Base-by-base conservation (phyloP, 768 basidiomycete genomes). In the Phaeotremella fagi region DNA sequence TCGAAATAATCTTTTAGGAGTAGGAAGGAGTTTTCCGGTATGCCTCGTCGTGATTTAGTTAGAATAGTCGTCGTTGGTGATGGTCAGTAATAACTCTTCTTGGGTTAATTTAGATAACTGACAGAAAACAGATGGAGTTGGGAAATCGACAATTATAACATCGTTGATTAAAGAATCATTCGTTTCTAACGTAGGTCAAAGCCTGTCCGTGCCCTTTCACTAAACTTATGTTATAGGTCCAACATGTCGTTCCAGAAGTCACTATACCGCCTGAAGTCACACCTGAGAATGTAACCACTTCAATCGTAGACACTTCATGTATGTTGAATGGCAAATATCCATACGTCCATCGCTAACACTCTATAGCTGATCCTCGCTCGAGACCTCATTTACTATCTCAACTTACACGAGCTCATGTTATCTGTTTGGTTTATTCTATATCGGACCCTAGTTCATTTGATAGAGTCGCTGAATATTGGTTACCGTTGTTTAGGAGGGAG, bases 251-350 rank as follows among this genome's bases (percentile, higher is more conserved):
- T 35, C 94, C 94, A 2, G 94, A 97, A 75, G 91, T 99, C 42
- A 97, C 94, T 5, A 95, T 99, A 50, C 95, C 94, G 5, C 90
- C 92, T 65, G 89, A 92, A 76, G 90, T 95, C 43, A 94, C 91
- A 20, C 90, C 94, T 45, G 91, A 94, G 78, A 91, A 95, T 71
- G 90, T 99, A 35, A 97, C 94, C 1, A 97, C 92, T 3, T 89
- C 92, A 71, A 97, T 99, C 57, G 88, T 98, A 48, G 94, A 99
- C 76, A 91, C 94, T 45, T 92, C 92, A 74, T 85, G 94, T 91
- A 66, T 58, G 38, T 41, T 12, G 11, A 41, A 11, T 41, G 38
- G n/a, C n/a, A n/a, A n/a, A n/a, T n/a, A n/a, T n/a, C n/a, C n/a
- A n/a, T n/a, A n/a, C n/a, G n/a, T n/a, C n/a, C n/a, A n/a, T n/a